Evolutionary conservation across 2,329 filamentous ascomycete species (phyloP), one percentile per base, ranked within the genome.

Genomic region (Botrytis galanthina): DNA sequence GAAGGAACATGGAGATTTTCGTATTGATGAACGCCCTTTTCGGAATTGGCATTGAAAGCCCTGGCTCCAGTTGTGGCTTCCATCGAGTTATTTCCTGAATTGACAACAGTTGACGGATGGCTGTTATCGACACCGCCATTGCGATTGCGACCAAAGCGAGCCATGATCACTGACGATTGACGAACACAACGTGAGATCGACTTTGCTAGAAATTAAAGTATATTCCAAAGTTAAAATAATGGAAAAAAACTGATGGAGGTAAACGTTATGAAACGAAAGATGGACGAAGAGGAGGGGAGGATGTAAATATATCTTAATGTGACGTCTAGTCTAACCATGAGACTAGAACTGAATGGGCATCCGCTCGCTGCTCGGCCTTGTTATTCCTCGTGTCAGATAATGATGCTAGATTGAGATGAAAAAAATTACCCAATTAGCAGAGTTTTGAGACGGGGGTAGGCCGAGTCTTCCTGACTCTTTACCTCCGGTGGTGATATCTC

Each of bases 1-100:
- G 51, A 32, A 46, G 74, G 72, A 60, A 67, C 26, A n/a, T 42
- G 61, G n/a, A 54, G 32, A 54, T 67, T 46, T 29, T 39, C 60
- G 60, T 66, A 35, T n/a, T 9, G 20, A 1, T 37, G 22, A 26
- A 29, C 35, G 59, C 44, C 29, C 12, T 72, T 54, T n/a, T 73
- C 71, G 6, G 48, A 35, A 26, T 73, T 37, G 42, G 64, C 14
- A 12, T 39, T 35, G 39, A 59, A 60, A 29, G 63, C 48, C 44
- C 59, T 60, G 26, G 44, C 37, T 5, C 18, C 51, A 29, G 54
- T 29, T 26, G 60, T 35, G 12, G 35, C 70, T n/a, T 72, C 67
- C 67, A 68, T 60, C 20, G 57, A 70, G 46, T 26, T 46, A 16
- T 46, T 26, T 42, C 51, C 51, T 57, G n/a, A 29, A 29, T 57